These are phyloP conservation scores for Russula dissimulans DNA, from an alignment of 768 basidiomycete species.

Conservation along the genomic window DNA sequence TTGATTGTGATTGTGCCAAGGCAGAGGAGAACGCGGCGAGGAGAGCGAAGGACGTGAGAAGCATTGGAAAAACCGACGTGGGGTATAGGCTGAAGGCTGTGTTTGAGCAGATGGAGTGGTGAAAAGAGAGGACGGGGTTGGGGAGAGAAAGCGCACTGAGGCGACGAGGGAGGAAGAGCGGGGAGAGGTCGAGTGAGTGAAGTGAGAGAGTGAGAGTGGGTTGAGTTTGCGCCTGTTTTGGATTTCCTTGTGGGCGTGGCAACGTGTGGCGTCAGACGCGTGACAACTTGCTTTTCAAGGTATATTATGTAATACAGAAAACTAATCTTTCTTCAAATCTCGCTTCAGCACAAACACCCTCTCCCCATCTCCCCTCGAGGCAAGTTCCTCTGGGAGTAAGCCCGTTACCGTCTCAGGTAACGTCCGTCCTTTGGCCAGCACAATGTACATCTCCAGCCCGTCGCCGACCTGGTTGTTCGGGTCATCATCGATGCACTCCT, in stretches of 20 bases:
- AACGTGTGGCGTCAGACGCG: background rate
- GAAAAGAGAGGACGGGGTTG: background rate
- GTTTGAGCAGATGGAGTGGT: background rate
- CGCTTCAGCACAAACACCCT: slow-evolving; percentile 66
- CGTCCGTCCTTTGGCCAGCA: slow-evolving; percentile 60
- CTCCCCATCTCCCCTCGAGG: slow-evolving; percentile 53
- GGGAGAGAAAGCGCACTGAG: slow-evolving; percentile 11
- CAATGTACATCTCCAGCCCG: slow-evolving; percentile 86
- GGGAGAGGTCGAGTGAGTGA: slow-evolving; percentile 17
- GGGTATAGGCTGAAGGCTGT: background rate
- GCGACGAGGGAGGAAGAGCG: background rate
- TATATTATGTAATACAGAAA: slow-evolving; percentile 10
- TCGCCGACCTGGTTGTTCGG: slow-evolving; percentile 70
- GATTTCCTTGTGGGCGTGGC: background rate
- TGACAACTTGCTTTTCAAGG: no score
- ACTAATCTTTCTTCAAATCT: slow-evolving; percentile 76
- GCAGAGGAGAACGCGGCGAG: slow-evolving; percentile 18
- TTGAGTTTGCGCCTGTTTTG: slow-evolving; percentile 19
- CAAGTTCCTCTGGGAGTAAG: slow-evolving; percentile 54
- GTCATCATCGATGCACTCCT: background rate
- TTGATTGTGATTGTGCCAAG: slow-evolving; percentile 28
- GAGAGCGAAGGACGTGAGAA: slow-evolving; percentile 16
- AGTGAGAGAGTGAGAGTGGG: slow-evolving; percentile 13
- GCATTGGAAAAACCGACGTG: background rate
- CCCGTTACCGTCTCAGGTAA: slow-evolving; percentile 49